Percentiles rank a stretch among this genome's conserved stretches.
Evolutionary conservation across 345 rosid genomes (phyloP).

Genomic region (Punica granatum): DNA sequence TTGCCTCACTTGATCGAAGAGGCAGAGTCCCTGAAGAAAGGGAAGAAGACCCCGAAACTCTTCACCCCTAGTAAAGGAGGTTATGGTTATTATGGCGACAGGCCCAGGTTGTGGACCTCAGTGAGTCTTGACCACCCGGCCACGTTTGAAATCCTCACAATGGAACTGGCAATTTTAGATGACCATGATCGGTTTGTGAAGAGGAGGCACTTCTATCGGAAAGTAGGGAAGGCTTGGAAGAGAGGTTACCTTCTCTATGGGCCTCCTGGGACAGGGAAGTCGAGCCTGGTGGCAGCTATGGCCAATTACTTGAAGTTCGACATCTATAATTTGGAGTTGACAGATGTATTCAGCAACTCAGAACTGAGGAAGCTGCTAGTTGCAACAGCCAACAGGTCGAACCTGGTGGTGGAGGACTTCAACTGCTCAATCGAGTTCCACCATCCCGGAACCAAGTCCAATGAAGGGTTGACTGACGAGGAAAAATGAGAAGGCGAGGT

Average conservation of each 20-base stretch:
- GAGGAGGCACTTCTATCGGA: slow-evolving; percentile 47
- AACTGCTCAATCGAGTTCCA: slow-evolving; percentile 45
- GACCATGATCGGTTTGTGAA: slow-evolving; percentile 52
- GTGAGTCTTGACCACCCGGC: slow-evolving; percentile 70
- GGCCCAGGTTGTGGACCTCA: slow-evolving; percentile 39
- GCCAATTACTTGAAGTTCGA: slow-evolving; percentile 69
- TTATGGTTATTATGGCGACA: neutral
- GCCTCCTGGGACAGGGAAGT: slow-evolving; percentile 72
- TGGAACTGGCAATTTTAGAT: slow-evolving; percentile 44
- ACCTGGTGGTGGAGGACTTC: slow-evolving; percentile 62
- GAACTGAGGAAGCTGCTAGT: slow-evolving; percentile 42
- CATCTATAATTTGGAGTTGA: slow-evolving; percentile 56
- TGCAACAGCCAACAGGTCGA: slow-evolving; percentile 58
- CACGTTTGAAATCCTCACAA: slow-evolving; percentile 52
- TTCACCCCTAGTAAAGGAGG: slow-evolving; percentile 23
- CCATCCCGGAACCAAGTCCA: slow-evolving; percentile 16
- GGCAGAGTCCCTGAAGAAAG: slow-evolving; percentile 30
- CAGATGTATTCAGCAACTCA: slow-evolving; percentile 29
- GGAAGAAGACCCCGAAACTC: slow-evolving; percentile 48
- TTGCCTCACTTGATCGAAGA: slow-evolving; percentile 38
- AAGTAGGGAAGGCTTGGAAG: slow-evolving; percentile 78
- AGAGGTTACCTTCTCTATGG: slow-evolving; percentile 71
- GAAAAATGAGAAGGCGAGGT: slow-evolving; percentile 14
- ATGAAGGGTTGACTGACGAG: neutral
- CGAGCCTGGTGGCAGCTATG: slow-evolving; percentile 77